Evolutionary conservation across 163 green algal species (phyloP), one percentile per base, ranked within the genome.

Genomic region (Coccomyxa subellipsoidea): DNA sequence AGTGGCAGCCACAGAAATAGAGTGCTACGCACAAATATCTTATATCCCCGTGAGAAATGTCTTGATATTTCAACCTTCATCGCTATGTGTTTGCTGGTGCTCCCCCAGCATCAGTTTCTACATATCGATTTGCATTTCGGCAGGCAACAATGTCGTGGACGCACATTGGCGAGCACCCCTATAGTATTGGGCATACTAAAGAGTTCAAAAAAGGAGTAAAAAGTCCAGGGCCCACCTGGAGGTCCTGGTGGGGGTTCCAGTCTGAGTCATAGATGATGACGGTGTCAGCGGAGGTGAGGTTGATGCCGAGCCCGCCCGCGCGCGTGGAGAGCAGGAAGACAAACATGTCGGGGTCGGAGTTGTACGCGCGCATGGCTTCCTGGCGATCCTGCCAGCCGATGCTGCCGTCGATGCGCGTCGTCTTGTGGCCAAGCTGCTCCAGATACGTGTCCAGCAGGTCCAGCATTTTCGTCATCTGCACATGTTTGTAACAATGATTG

Each of bases 211-310:
- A 81, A 1, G 15, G 29, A 23, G 7, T 38, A 9, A 23, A 73
- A 18, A 59, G 47, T 27, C 21, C 15, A 7, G 5, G 47, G 15
- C 23, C 15, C 47, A 94, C 93, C 91, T 98, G 94, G 82, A 97
- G 87, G 89, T 99, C 96, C 81, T 96, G 91, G 84, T 98, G 93
- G 0, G 96, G 94, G 89, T 99, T 99, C 95, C 96, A 98, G 88
- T 97, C 94, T 32, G 82, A 93, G 92, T 99, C 97, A 87, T 99
- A 99, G 86, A 99, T 98, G 91, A 99, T 99, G 85, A 97, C 95
- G 0, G 96, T 99, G 92, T 99, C 97, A 2, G 96, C 97, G 21
- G 94, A 88, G 0, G 94, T 98, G 2, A 99, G 92, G 90, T 99
- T 99, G 90, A 99, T 99, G 84, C 97, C 95, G 73, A 99, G 92